Conservation (phyloP, 306 rosid species). For the Dalbergia cochinchinensis region DNA sequence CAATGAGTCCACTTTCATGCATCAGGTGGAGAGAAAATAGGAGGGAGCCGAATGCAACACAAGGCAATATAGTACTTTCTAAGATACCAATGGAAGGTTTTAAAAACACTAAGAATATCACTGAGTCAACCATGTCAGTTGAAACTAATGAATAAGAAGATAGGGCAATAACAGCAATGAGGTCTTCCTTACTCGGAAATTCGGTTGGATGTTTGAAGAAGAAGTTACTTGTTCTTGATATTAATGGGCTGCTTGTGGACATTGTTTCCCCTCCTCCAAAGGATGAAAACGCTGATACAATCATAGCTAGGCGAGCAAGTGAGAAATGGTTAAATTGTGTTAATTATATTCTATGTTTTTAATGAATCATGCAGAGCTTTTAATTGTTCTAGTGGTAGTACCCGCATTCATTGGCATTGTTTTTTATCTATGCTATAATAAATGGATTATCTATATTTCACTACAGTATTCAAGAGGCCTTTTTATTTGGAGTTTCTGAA, state of each 20-base stretch:
- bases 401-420: no score
- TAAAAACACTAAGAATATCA: neutral
- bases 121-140: slow-evolving; percentile 30
- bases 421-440: no score
- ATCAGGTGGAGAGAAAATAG: no score
- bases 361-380: neutral
- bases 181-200: slow-evolving; percentile 47
- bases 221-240: slow-evolving; percentile 84
- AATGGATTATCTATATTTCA: neutral
- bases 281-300: slow-evolving; percentile 61
- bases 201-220: slow-evolving; percentile 51
- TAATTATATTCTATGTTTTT: slow-evolving; percentile 4
- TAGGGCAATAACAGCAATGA: slow-evolving; percentile 26
- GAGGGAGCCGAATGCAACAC: slow-evolving; percentile 38
- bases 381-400: no score
- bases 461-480: slow-evolving; percentile 91
- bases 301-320: slow-evolving; percentile 63
- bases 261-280: slow-evolving; percentile 68
- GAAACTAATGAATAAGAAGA: slow-evolving; percentile 48
- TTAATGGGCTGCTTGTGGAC: slow-evolving; percentile 86
- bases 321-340: slow-evolving; percentile 35
- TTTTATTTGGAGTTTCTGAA: slow-evolving; percentile 72
- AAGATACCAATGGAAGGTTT: slow-evolving; percentile 41
- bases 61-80: slow-evolving; percentile 33
- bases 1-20: no score